Conservation (phyloP, 768 basidiomycete genomes). For the Boletus coccyginus region DNA sequence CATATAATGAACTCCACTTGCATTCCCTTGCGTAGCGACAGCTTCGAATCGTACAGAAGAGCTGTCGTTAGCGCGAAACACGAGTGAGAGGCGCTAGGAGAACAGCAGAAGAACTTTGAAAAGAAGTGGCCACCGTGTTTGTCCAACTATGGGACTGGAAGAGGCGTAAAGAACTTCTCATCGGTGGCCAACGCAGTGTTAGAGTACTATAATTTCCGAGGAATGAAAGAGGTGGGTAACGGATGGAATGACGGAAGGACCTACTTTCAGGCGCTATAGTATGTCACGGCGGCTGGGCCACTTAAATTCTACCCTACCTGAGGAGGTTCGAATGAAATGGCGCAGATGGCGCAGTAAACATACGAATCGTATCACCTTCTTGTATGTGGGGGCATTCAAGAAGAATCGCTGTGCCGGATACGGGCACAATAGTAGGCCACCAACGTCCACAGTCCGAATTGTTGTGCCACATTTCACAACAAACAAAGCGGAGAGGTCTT, state of each 20-base stretch:
- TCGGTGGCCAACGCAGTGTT: constrained; percentile 7
- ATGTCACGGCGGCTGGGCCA: background rate
- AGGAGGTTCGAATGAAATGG: constrained; percentile 24
- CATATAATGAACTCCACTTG: constrained; percentile 16
- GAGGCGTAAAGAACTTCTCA: constrained; percentile 11
- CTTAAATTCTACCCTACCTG: constrained; percentile 8
- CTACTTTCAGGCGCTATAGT: constrained; percentile 4
- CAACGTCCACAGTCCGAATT: constrained; percentile 18
- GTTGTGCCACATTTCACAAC: constrained; percentile 29
- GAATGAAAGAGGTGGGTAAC: constrained; percentile 20
- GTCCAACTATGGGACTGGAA: constrained; percentile 1
- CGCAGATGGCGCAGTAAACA: constrained; percentile 20
- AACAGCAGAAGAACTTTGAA: background rate
- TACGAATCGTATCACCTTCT: constrained; percentile 21
- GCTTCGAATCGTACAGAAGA: constrained; percentile 13
- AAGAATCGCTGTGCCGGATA: constrained; percentile 18
- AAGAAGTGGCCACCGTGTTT: constrained; percentile 3
- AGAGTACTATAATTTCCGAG: constrained; percentile 25
- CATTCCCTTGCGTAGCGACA: constrained; percentile 8
- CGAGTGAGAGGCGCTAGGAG: constrained; percentile 12
- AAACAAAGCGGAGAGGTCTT: constrained; percentile 26
- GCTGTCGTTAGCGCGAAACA: background rate
- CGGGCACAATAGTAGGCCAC: constrained; percentile 20
- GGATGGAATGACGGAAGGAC: constrained; percentile 15
- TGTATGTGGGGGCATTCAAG: constrained; percentile 16